These are phyloP conservation scores for Dictyostelium intermedium DNA, from an alignment of 78 protist genomes.

Conservation along the genomic window DNA sequence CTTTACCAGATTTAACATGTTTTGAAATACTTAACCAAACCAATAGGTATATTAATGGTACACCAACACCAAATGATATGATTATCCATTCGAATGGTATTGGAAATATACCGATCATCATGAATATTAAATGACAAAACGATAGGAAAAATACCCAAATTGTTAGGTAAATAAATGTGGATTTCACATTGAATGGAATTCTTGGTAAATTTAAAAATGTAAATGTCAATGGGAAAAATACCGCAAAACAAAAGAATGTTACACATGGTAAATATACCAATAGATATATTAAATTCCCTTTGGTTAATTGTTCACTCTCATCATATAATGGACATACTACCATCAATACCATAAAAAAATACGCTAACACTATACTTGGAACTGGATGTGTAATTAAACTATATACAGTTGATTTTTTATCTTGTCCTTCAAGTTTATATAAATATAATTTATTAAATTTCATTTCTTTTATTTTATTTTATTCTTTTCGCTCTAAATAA, in stretches of 20 bases:
- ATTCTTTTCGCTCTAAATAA: too few species aligned
- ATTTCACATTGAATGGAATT: background rate
- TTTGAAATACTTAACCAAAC: slow-evolving; percentile 23
- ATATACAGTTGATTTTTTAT: background rate
- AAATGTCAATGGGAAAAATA: slow-evolving; percentile 29
- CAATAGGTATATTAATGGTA: slow-evolving; percentile 22
- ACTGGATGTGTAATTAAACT: slow-evolving; percentile 2
- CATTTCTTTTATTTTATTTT: background rate
- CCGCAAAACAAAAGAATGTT: slow-evolving; percentile 46
- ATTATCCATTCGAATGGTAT: slow-evolving; percentile 49
- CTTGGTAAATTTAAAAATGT: slow-evolving; percentile 47
- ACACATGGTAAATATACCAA: slow-evolving; percentile 40
- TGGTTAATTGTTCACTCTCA: background rate
- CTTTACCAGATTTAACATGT: slow-evolving; percentile 6
- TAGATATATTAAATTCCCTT: background rate
- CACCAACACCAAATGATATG: slow-evolving; percentile 60
- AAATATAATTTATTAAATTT: background rate
- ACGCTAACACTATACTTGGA: slow-evolving; percentile 10
- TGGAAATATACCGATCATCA: background rate
- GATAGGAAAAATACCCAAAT: slow-evolving; percentile 11
- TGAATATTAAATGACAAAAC: background rate
- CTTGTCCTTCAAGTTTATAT: slow-evolving; percentile 15
- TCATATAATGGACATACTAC: slow-evolving; percentile 29
- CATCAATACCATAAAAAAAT: background rate
- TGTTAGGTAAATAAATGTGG: background rate